A percentile compares a stretch with the other conserved stretches of the same genome.
Conservation (phyloP, 225 moss, liverwort and hornwort species). For the Takakia lepidozioides region DNA sequence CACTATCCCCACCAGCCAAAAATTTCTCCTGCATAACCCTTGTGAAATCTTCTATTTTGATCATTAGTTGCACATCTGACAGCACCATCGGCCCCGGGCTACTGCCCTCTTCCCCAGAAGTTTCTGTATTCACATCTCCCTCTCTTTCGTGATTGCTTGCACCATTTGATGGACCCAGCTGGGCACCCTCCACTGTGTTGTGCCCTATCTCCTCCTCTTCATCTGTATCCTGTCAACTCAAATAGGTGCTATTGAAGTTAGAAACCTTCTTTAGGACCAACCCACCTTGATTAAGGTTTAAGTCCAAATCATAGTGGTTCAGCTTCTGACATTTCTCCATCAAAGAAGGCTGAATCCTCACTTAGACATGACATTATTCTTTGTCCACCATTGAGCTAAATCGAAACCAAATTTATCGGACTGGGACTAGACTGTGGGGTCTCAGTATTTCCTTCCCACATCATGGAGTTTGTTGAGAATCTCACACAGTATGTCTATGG, state of each 20-base stretch:
- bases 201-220: slow-evolving; percentile 28
- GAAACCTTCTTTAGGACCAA: not conserved
- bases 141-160: slow-evolving; percentile 1
- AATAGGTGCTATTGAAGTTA: not conserved
- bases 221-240: slow-evolving; percentile 39
- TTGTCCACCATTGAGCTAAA: not conserved
- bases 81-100: slow-evolving; percentile 8
- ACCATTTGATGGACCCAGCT: slow-evolving; percentile 2
- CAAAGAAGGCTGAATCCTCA: too few species aligned
- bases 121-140: slow-evolving; percentile 2
- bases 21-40: slow-evolving; percentile 68
- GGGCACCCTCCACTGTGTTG: slow-evolving; percentile 10
- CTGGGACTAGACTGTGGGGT: too few species aligned
- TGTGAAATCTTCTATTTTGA: slow-evolving; percentile 54
- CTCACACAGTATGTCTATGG: too few species aligned
- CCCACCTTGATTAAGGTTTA: not conserved
- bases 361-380: too few species aligned
- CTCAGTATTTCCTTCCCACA: too few species aligned
- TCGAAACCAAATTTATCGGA: not conserved
- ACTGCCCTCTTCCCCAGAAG: slow-evolving; percentile 4
- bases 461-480: too few species aligned
- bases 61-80: slow-evolving; percentile 25
- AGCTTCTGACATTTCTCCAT: not conserved
- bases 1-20: slow-evolving; percentile 46
- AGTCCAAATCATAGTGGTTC: not conserved